A percentile compares a stretch with the other conserved stretches of the same genome.
phyloP scores from a whole-genome alignment of 768 basidiomycete genomes.

The Tricholoma hemisulphureum region DNA sequence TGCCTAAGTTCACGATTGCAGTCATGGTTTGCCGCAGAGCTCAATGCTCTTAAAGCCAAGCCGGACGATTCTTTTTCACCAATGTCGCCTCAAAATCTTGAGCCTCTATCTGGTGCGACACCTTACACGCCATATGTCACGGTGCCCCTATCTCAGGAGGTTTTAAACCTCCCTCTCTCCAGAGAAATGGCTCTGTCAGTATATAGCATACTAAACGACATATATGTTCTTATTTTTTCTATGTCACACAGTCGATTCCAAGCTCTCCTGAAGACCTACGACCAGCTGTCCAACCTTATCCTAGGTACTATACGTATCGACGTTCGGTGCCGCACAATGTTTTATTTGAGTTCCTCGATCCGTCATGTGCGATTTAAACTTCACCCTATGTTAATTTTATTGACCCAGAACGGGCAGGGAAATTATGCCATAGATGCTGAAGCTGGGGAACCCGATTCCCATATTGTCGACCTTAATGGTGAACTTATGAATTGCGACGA shows the following conservation, averaged over 20 bases:
- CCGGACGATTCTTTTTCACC: constrained; percentile 57
- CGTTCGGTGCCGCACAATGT: constrained; percentile 78
- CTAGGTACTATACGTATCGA: constrained; percentile 87
- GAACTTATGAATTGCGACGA: constrained; percentile 80
- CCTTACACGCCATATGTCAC: constrained; percentile 49
- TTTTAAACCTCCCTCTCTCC: constrained; percentile 73
- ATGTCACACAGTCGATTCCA: constrained; percentile 74
- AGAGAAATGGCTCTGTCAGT: constrained; percentile 86
- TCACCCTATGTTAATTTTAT: constrained; percentile 4
- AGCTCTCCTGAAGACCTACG: constrained; percentile 85
- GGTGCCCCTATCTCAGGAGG: constrained; percentile 41
- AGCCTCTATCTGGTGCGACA: constrained; percentile 49
- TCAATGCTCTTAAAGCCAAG: constrained; percentile 63
- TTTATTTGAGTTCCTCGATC: constrained; percentile 79
- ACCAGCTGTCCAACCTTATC: constrained; percentile 83
- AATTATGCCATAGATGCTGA: constrained; percentile 82
- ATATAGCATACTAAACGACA: not conserved
- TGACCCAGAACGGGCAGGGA: constrained; percentile 49
- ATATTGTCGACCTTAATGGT: constrained; percentile 80
- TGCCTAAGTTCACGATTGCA: constrained; percentile 26
- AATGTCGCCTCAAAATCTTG: constrained; percentile 47
- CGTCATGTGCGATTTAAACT: constrained; percentile 52
- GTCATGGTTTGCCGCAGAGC: constrained; percentile 83
- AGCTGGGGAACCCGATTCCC: constrained; percentile 87
- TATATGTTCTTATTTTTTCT: not conserved